phyloP scores from a whole-genome alignment of 257 asterid species.

The Petunia axillaris region DNA sequence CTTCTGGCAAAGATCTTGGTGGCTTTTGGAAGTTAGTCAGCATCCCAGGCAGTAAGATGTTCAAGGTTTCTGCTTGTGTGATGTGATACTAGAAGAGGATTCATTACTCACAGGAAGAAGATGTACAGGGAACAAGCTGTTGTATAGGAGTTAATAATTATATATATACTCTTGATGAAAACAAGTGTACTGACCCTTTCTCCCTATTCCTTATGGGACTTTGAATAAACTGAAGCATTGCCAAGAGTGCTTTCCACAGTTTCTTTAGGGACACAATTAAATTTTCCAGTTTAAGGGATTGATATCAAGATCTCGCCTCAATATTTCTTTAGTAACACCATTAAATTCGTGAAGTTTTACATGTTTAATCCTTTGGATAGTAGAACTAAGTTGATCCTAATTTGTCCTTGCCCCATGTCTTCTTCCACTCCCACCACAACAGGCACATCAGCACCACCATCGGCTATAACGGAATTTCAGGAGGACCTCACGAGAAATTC shows the following conservation, averaged over 20 bases:
- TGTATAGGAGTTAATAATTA: slow-evolving; percentile 29
- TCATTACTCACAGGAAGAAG: slow-evolving; percentile 8
- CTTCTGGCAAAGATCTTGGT: slow-evolving; percentile 19
- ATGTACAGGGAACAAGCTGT: slow-evolving; percentile 43
- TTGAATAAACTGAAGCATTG: background rate
- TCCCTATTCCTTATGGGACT: background rate
- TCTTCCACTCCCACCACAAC: too few relatives aligned
- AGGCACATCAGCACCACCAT: too few relatives aligned
- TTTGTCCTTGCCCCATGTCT: too few relatives aligned
- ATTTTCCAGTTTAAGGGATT: too few relatives aligned
- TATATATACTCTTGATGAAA: slow-evolving; percentile 23
- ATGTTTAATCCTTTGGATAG: background rate
- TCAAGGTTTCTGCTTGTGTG: slow-evolving; percentile 47
- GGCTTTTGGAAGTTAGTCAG: slow-evolving; percentile 23
- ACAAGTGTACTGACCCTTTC: slow-evolving; percentile 16
- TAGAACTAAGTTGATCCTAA: background rate
- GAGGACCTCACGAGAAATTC: too few relatives aligned
- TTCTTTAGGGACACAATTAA: too few relatives aligned
- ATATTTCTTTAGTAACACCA: too few relatives aligned
- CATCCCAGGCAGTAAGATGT: slow-evolving; percentile 48
- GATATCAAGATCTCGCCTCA: too few relatives aligned
- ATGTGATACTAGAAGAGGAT: slow-evolving; percentile 33
- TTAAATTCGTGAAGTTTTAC: too few relatives aligned
- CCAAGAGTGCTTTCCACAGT: background rate
- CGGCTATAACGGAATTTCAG: too few relatives aligned